phyloP scores from a whole-genome alignment of 352 stramenopile species.

The Phytophthora cryptogea region DNA sequence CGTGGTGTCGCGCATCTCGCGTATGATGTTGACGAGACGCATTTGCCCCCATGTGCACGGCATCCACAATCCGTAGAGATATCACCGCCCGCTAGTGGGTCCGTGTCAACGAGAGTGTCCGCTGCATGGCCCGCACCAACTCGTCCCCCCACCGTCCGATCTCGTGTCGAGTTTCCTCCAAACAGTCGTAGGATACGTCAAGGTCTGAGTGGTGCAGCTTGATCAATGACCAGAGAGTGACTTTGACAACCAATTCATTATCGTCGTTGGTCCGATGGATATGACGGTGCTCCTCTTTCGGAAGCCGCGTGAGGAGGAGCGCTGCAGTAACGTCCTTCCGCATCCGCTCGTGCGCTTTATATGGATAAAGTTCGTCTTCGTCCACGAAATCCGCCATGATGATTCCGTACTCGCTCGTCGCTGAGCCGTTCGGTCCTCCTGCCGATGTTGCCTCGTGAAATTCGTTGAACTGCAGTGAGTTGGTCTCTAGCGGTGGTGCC shows the following conservation, averaged over 20 bases:
- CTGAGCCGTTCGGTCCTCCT: slow-evolving; percentile 8
- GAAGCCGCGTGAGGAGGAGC: slow-evolving; percentile 30
- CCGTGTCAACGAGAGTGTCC: slow-evolving; percentile 25
- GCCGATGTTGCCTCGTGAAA: slow-evolving; percentile 27
- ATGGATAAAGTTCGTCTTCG: slow-evolving; percentile 44
- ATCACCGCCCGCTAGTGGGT: slow-evolving; percentile 17
- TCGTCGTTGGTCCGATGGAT: slow-evolving; percentile 12
- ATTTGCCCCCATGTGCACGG: not conserved
- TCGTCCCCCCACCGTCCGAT: slow-evolving; percentile 42
- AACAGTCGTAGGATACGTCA: slow-evolving; percentile 28
- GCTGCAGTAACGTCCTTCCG: slow-evolving; percentile 38
- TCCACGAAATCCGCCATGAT: slow-evolving; percentile 44
- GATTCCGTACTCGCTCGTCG: slow-evolving; percentile 26
- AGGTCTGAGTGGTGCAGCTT: slow-evolving; percentile 42
- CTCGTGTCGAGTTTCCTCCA: slow-evolving; percentile 37
- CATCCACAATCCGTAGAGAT: slow-evolving; percentile 11
- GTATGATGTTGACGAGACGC: slow-evolving; percentile 9
- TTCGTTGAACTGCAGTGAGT: slow-evolving; percentile 44
- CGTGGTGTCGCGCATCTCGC: not conserved
- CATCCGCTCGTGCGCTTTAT: slow-evolving; percentile 24
- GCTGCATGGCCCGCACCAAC: slow-evolving; percentile 35
- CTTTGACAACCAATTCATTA: slow-evolving; percentile 33
- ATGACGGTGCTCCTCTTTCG: slow-evolving; percentile 22
- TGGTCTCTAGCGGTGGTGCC: slow-evolving; percentile 34
- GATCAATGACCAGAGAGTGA: slow-evolving; percentile 40